Percentiles rank a stretch among this genome's conserved stretches.
phyloP scores from a whole-genome alignment of 805 yeast genomes.

The Komagataella mondaviorum region DNA sequence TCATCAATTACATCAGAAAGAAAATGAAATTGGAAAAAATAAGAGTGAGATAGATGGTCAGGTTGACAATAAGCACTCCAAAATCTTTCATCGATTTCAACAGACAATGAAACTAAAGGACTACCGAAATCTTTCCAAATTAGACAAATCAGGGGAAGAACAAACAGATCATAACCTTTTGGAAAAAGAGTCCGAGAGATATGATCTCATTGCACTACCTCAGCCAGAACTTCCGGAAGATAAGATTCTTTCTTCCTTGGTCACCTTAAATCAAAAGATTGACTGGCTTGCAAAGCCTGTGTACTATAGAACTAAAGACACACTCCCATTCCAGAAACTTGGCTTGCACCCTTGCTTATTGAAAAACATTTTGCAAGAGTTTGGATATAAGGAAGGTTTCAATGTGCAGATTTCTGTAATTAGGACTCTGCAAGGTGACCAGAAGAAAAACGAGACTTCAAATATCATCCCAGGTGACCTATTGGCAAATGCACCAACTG shows the following conservation, averaged over 20 bases:
- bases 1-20: conserved; percentile 1
- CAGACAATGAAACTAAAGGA: conserved; percentile 16
- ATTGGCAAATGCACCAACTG: conserved; percentile 87
- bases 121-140: conserved; percentile 6
- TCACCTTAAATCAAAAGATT: conserved; percentile 22
- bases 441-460: conserved; percentile 21
- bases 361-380: conserved; percentile 26
- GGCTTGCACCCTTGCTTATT: conserved; percentile 27
- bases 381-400: conserved; percentile 46
- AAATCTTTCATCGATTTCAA: conserved; percentile 40
- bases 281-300: conserved; percentile 61
- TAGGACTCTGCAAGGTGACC: conserved; percentile 33
- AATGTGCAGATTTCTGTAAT: conserved; percentile 66
- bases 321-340: conserved; percentile 35
- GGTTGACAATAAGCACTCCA: conserved; percentile 23
- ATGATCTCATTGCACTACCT: conserved; percentile 62
- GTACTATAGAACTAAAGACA: conserved; percentile 33
- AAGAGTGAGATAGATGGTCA: conserved; percentile 1
- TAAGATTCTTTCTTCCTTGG: conserved; percentile 20
- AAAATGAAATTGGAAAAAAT: not conserved
- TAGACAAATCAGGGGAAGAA: conserved; percentile 9
- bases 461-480: conserved; percentile 61
- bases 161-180: conserved; percentile 6
- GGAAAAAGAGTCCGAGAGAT: conserved; percentile 16
- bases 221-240: conserved; percentile 65